These are phyloP conservation scores for Clonostachys byssicola DNA, from an alignment of 2,329 filamentous ascomycete genomes.

Conservation along the genomic window DNA sequence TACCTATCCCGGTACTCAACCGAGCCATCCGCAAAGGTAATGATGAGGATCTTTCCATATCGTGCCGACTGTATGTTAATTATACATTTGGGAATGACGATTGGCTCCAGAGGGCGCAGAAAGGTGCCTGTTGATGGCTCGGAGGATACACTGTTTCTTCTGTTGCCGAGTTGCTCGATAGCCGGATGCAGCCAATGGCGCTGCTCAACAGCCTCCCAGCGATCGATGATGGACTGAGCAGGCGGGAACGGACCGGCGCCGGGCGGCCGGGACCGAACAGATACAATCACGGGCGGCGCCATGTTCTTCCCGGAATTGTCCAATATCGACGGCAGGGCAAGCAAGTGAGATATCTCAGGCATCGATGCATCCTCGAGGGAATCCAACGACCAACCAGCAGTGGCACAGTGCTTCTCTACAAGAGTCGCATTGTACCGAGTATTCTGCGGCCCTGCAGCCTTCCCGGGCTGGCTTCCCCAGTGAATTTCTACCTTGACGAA, in stretches of 20 bases:
- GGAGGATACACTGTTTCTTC: slow-evolving; percentile 47
- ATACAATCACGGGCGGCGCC: slow-evolving; percentile 60
- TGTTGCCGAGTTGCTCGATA: slow-evolving; percentile 69
- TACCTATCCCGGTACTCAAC: slow-evolving; percentile 76
- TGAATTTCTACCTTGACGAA: slow-evolving; percentile 70
- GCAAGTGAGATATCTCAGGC: slow-evolving; percentile 67
- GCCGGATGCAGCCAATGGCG: slow-evolving; percentile 66
- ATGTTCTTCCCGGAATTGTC: slow-evolving; percentile 54
- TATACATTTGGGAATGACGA: slow-evolving; percentile 67
- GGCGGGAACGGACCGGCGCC: slow-evolving; percentile 47
- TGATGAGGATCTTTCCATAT: slow-evolving; percentile 66
- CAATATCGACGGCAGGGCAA: slow-evolving; percentile 64
- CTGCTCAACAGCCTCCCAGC: slow-evolving; percentile 76
- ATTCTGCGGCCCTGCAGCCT: slow-evolving; percentile 40
- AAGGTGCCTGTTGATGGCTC: slow-evolving; percentile 25
- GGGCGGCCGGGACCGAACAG: slow-evolving; percentile 63
- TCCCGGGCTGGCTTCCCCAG: slow-evolving; percentile 62
- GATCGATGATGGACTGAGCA: slow-evolving; percentile 69
- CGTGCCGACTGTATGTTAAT: slow-evolving; percentile 65
- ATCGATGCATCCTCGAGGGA: slow-evolving; percentile 43
- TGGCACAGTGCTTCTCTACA: slow-evolving; percentile 50
- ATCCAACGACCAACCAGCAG: slow-evolving; percentile 53
- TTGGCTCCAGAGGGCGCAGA: slow-evolving; percentile 63
- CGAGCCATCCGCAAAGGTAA: slow-evolving; percentile 76
- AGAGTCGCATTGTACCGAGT: slow-evolving; percentile 47